phyloP scores from a whole-genome alignment of 2,329 filamentous ascomycete genomes.

The Fusarium chuoi region DNA sequence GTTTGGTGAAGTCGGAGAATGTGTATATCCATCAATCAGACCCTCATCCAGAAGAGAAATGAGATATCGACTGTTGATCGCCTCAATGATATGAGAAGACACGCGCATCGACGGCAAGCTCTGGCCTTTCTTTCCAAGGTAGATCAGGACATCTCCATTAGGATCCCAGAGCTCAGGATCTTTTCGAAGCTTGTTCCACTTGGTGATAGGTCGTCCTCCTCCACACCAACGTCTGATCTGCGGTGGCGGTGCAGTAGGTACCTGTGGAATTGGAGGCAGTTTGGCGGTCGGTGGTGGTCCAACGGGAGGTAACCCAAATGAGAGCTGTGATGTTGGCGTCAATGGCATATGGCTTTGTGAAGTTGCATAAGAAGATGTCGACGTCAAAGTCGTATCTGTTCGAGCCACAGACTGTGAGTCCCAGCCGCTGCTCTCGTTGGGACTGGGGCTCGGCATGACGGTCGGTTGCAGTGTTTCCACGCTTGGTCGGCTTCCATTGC shows the following conservation, averaged over 20 bases:
- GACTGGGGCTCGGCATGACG: constrained; percentile 3
- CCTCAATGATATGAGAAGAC: constrained; percentile 68
- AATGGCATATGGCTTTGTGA: constrained; percentile 31
- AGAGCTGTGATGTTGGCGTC: constrained; percentile 33
- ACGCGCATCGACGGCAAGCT: constrained; percentile 64
- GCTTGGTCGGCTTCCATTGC: constrained; percentile 35
- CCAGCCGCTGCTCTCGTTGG: constrained; percentile 23
- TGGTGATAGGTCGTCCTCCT: constrained; percentile 57
- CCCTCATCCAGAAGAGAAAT: constrained; percentile 65
- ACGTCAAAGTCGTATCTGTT: constrained; percentile 19
- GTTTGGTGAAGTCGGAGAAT: constrained; percentile 55
- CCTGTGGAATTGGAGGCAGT: constrained; percentile 55
- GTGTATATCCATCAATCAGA: constrained; percentile 56
- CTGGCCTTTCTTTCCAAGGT: constrained; percentile 60
- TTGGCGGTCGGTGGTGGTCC: constrained; percentile 56
- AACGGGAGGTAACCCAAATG: constrained; percentile 32
- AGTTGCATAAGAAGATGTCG: constrained; percentile 21
- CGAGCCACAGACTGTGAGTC: constrained; percentile 15
- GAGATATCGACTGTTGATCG: constrained; percentile 64
- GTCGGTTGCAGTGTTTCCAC: constrained; percentile 36
- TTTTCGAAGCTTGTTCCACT: constrained; percentile 68
- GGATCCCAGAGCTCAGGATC: constrained; percentile 71
- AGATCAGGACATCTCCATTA: constrained; percentile 69
- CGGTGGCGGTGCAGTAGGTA: constrained; percentile 35
- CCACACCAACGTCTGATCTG: constrained; percentile 66